phyloP scores from a whole-genome alignment of 768 basidiomycete species.

The Tylopilus rubrobrunneus region DNA sequence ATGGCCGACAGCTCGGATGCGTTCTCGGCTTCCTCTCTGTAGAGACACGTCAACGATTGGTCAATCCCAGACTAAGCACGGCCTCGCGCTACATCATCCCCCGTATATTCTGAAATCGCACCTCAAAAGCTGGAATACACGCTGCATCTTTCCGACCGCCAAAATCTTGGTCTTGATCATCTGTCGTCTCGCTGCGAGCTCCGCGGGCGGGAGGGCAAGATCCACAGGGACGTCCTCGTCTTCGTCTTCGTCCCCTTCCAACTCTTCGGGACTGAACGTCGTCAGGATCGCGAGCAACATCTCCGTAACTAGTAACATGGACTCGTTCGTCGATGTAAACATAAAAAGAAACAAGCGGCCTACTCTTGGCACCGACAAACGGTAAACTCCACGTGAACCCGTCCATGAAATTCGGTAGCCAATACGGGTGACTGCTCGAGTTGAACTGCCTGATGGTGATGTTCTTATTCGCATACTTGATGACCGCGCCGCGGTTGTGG shows the following conservation, averaged over 20 bases:
- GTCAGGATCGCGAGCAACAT: slow-evolving; percentile 95
- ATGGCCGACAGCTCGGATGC: slow-evolving; percentile 57
- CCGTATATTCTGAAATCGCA: slow-evolving; percentile 33
- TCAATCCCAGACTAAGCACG: not conserved
- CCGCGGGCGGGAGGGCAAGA: slow-evolving; percentile 35
- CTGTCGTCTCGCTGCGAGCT: slow-evolving; percentile 54
- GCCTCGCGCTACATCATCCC: not conserved
- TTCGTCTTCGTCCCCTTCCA: slow-evolving; percentile 51
- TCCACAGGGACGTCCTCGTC: slow-evolving; percentile 26
- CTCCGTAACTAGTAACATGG: slow-evolving; percentile 69
- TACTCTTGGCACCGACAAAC: slow-evolving; percentile 97
- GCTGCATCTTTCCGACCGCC: slow-evolving; percentile 87
- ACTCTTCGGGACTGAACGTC: slow-evolving; percentile 91
- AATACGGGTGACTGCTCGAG: slow-evolving; percentile 79
- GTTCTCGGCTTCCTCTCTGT: slow-evolving; percentile 76
- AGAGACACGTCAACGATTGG: not conserved
- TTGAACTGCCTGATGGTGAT: slow-evolving; percentile 94
- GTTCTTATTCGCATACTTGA: slow-evolving; percentile 97
- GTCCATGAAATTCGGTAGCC: slow-evolving; percentile 98
- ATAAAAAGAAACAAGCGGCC: slow-evolving; percentile 24
- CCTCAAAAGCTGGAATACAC: slow-evolving; percentile 87
- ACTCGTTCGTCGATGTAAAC: not conserved
- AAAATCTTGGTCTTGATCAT: slow-evolving; percentile 93
- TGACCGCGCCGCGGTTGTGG: slow-evolving; percentile 93
- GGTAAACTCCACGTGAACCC: slow-evolving; percentile 98